Percentiles rank a stretch among this genome's conserved stretches.
phyloP scores from a whole-genome alignment of 371 early-diverging fungal species.

The Quaeritorhiza haematococci region DNA sequence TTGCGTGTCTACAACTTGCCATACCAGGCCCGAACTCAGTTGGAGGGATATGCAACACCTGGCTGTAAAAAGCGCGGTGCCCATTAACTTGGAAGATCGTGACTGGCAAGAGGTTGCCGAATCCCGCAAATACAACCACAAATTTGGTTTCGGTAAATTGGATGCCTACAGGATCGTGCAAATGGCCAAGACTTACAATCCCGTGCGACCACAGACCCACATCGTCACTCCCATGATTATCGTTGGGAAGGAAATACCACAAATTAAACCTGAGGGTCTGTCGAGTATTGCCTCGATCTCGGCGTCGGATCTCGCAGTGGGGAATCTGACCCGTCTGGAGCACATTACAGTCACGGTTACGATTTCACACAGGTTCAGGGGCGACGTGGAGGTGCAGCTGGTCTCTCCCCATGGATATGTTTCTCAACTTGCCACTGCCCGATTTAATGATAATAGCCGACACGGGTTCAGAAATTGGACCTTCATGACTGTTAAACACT shows the following conservation, averaged over 20 bases:
- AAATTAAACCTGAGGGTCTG: slow-evolving; percentile 32
- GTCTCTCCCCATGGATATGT: slow-evolving; percentile 63
- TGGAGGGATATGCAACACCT: slow-evolving; percentile 92
- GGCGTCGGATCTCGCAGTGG: too few species aligned
- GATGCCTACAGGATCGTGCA: slow-evolving; percentile 79
- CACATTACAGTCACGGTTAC: slow-evolving; percentile 83
- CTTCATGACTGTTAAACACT: slow-evolving; percentile 92
- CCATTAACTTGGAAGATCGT: slow-evolving; percentile 50
- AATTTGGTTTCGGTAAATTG: slow-evolving; percentile 88
- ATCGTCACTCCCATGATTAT: slow-evolving; percentile 35
- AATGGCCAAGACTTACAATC: slow-evolving; percentile 60
- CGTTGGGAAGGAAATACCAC: slow-evolving; percentile 55
- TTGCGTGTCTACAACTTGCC: neutral
- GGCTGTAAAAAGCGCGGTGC: slow-evolving; percentile 72
- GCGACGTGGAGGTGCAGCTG: slow-evolving; percentile 73
- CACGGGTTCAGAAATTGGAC: slow-evolving; percentile 86
- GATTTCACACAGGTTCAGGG: slow-evolving; percentile 72
- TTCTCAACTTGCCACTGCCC: slow-evolving; percentile 61
- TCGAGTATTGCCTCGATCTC: slow-evolving; percentile 32
- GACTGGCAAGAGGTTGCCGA: slow-evolving; percentile 23
- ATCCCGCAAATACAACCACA: slow-evolving; percentile 69
- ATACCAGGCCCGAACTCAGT: slow-evolving; percentile 72
- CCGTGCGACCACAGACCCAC: slow-evolving; percentile 63
- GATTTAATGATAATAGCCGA: slow-evolving; percentile 59
- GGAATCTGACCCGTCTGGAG: slow-evolving; percentile 66